Evolutionary conservation across 2,329 filamentous ascomycete genomes (phyloP), one percentile per base, ranked within the genome.

Genomic region (Fulvia fulva): DNA sequence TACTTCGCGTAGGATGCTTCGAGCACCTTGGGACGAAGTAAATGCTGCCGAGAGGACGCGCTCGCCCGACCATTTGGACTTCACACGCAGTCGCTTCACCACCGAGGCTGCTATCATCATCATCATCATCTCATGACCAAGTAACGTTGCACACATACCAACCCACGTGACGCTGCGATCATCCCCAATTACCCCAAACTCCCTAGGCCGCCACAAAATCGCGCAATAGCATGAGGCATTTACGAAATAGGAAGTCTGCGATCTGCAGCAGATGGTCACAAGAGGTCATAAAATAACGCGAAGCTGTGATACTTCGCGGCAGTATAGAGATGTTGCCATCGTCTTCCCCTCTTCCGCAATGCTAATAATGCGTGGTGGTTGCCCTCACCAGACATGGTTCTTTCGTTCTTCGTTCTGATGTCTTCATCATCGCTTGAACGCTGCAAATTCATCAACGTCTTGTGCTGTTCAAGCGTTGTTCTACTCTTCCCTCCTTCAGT

Each of bases 391-490:
- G 19, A 26, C n/a, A n/a, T 37, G 11, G 11, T 21, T 30, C 26
- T 26, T 50, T 47, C 8, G 28, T 6, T 5, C 14, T 19, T 41
- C n/a, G 16, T 19, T 41, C 16, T 41, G 14, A 19, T 30, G 2
- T 50, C 26, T 19, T 51, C 26, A 34, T 51, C 23, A 51, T 53
- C 61, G 61, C 58, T 60, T 30, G 51, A 60, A 63, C 58, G 60
- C 57, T 19, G 22, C 21, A 53, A 26, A 59, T 22, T 51, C 50
- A 26, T 52, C 53, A 44, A 49, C 53, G 49, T 21, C 23, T 57
- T 41, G 44, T 23, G 22, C 14, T 25, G 25, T 47, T 26, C 44
- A 54, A 54, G 23, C 53, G 50, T 12, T 44, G 28, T 50, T 9
- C 16, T 30, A 22, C 43, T 45, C 22, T 43, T 9, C 5, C 45